Evolutionary conservation across 73 alveolate genomes (phyloP).

Genomic region (Tetrahymena borealis): DNA sequence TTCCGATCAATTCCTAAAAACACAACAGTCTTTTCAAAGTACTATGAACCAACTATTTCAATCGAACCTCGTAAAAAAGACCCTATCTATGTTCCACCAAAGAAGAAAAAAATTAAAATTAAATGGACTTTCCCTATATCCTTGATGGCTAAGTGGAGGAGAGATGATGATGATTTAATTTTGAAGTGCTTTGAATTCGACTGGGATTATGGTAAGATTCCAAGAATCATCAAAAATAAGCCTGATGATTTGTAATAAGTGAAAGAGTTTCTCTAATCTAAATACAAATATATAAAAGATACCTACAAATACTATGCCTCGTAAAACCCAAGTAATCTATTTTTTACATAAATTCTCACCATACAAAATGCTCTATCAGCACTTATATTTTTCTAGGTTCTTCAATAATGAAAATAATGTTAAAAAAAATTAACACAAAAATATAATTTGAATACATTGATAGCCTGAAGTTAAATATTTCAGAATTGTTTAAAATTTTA

Average conservation of each 20-base stretch:
- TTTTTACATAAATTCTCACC: not conserved
- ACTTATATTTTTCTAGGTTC: too few relatives aligned
- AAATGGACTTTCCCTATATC: constrained; percentile 43
- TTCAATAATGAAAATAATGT: too few relatives aligned
- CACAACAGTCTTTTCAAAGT: not conserved
- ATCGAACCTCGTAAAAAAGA: constrained; percentile 35
- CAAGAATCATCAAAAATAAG: constrained; percentile 42
- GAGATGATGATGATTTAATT: constrained; percentile 39
- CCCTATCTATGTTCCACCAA: constrained; percentile 32
- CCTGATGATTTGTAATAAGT: constrained; percentile 38
- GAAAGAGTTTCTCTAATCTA: constrained; percentile 29
- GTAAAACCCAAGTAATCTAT: constrained; percentile 19
- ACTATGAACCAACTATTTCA: constrained; percentile 12
- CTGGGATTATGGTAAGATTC: constrained; percentile 35
- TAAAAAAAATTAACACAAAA: too few relatives aligned
- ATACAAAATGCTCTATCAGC: too few relatives aligned
- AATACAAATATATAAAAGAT: constrained; percentile 36
- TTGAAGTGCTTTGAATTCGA: constrained; percentile 50
- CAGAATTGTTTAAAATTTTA: too few relatives aligned
- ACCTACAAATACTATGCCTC: constrained; percentile 49
- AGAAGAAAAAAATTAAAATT: constrained; percentile 21
- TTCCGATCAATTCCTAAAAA: not conserved
- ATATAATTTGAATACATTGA: too few relatives aligned
- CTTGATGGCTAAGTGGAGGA: constrained; percentile 19
- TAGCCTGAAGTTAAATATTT: too few relatives aligned